These are phyloP conservation scores for Aureobasidium sp. DNA, from an alignment of 2,329 filamentous ascomycete species.

Conservation along the genomic window DNA sequence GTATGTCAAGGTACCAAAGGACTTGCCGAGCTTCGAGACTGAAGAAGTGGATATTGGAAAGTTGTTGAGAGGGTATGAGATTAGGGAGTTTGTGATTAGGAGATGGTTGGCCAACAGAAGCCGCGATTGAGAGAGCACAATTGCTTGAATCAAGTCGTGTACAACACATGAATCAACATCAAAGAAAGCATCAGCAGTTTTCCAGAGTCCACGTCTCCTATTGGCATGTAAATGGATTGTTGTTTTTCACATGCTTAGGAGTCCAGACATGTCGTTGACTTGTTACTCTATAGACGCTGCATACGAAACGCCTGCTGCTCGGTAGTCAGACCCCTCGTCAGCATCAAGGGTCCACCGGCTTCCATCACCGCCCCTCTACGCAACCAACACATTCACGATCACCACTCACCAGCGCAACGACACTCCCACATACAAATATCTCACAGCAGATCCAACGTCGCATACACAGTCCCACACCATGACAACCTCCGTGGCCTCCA, in stretches of 20 bases:
- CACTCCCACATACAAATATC: background rate
- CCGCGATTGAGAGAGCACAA: conserved; percentile 39
- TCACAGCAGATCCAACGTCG: too few relatives aligned
- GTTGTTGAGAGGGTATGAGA: conserved; percentile 60
- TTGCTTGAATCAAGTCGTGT: background rate
- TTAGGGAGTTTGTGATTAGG: conserved; percentile 73
- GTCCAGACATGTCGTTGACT: background rate
- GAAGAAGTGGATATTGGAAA: conserved; percentile 49
- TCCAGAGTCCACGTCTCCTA: too few relatives aligned
- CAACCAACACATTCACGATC: background rate
- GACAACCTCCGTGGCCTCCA: conserved; percentile 46
- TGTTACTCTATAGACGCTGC: background rate
- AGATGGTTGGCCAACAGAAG: conserved; percentile 81
- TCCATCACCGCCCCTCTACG: background rate
- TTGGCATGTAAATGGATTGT: too few relatives aligned
- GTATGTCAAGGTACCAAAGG: conserved; percentile 81
- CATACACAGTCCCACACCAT: conserved; percentile 1
- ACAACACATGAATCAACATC: too few relatives aligned
- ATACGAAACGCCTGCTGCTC: background rate
- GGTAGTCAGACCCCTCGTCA: background rate
- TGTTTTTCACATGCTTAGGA: too few relatives aligned
- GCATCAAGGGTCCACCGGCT: background rate
- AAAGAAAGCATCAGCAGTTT: too few relatives aligned
- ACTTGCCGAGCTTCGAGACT: conserved; percentile 33
- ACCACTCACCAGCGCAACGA: background rate